Evolutionary conservation across 768 basidiomycete genomes (phyloP), one percentile per base, ranked within the genome.

Genomic region (Lactarius vividus): DNA sequence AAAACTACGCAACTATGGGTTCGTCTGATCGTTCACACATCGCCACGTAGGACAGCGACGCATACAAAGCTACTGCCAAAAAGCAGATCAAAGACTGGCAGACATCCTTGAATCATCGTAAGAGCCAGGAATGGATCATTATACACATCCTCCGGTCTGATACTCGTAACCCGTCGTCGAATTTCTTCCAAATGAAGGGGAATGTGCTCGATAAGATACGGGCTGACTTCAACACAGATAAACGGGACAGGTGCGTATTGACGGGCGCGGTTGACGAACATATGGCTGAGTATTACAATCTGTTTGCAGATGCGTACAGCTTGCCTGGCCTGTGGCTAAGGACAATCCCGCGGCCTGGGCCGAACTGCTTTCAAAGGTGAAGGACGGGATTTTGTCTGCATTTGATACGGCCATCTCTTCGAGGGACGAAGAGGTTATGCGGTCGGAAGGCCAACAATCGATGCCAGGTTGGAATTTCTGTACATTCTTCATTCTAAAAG

Each of bases 391-490:
- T 11, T 75, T 96, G n/a, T 80, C 81, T 54, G 88, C 94, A 0
- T 95, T 98, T 70, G 94, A 98, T 71, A 76, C 81, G 20, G 87
- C 90, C 1, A 82, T 98, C 46, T 77, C 82, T 11, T 86, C 87
- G 64, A 83, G 94, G 18, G 93, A 96, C 72, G 97, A 98, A 54
- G 95, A 97, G 67, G 89, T 98, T 3, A 88, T 83, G 71, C 85
- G 93, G 42, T 93, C 92, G 0, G 96, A 99, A 73, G 83, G 86
- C 57, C 93, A 98, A 75, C 83, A 92, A 62, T 84, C 89, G 71
- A 91, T 95, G 86, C 94, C 94, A 1, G 96, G 97, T 10, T 99
- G 97, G 97, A 97, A 97, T 73, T 99, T 97, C 74, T 96, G 95
- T 75, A 95, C 91, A 0, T 98, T 96, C 79, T 98, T 98, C 76